Evolutionary conservation across 192 early-diverging fungal genomes (phyloP).

Genomic region (Coemansia sp.): DNA sequence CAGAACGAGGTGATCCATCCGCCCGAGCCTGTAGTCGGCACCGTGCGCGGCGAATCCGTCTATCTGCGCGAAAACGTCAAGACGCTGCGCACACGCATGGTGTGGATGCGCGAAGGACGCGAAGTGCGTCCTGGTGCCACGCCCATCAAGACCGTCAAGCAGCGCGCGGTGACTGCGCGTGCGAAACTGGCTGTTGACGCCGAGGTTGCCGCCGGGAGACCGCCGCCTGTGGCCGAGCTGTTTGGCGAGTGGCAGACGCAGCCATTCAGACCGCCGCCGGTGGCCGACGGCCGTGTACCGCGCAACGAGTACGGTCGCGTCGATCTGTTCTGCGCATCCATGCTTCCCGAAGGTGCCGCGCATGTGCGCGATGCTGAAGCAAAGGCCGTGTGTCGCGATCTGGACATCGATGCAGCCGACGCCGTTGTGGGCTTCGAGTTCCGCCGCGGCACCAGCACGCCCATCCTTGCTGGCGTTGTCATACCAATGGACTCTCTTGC

Average conservation of each 20-base stretch:
- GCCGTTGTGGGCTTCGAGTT: constrained; percentile 70
- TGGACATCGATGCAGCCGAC: constrained; percentile 79
- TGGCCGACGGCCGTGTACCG: constrained; percentile 76
- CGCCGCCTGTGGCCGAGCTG: constrained; percentile 28
- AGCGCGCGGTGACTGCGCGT: constrained; percentile 14
- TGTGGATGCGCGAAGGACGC: constrained; percentile 59
- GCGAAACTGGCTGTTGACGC: constrained; percentile 21
- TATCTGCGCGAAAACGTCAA: constrained; percentile 77
- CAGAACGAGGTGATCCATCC: constrained; percentile 81
- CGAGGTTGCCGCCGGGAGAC: constrained; percentile 11
- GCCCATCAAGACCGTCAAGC: constrained; percentile 44
- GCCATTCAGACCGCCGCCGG: constrained; percentile 59
- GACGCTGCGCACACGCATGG: constrained; percentile 62
- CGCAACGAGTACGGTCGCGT: constrained; percentile 81
- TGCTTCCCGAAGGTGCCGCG: constrained; percentile 80
- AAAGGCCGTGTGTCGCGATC: constrained; percentile 64
- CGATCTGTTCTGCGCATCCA: constrained; percentile 78
- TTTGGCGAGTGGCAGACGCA: constrained; percentile 92
- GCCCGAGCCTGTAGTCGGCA: constrained; percentile 67
- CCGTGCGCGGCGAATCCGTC: constrained; percentile 72
- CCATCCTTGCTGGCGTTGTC: constrained; percentile 40
- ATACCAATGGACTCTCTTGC: constrained; percentile 17
- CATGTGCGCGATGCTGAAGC: constrained; percentile 69
- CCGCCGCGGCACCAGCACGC: constrained; percentile 25
- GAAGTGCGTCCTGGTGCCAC: constrained; percentile 18